phyloP scores from a whole-genome alignment of 2,329 filamentous ascomycete genomes.

The Penicillium sp. region DNA sequence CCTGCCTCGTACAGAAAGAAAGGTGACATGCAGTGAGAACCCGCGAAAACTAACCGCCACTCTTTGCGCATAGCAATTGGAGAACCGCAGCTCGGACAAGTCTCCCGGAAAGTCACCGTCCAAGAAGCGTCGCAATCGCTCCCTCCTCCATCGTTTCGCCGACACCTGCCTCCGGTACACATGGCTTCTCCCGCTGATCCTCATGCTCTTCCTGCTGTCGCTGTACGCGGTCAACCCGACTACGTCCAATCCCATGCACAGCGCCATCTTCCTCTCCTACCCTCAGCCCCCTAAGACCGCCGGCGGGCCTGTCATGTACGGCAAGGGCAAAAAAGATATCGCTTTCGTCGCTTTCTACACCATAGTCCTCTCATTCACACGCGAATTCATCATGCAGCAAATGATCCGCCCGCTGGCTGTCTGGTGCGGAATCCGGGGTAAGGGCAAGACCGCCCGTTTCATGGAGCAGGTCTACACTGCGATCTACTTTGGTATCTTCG shows the following conservation, averaged over 20 bases:
- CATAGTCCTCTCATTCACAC: conserved; percentile 85
- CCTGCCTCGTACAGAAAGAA: neutral
- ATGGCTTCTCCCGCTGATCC: conserved; percentile 68
- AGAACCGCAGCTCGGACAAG: conserved; percentile 31
- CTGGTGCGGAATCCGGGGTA: conserved; percentile 67
- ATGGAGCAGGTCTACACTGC: conserved; percentile 97
- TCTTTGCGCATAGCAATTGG: conserved; percentile 20
- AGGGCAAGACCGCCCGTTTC: conserved; percentile 82
- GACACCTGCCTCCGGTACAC: conserved; percentile 54
- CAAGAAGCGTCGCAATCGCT: conserved; percentile 49
- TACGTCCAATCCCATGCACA: conserved; percentile 74
- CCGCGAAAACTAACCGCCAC: neutral
- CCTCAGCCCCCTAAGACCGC: conserved; percentile 60
- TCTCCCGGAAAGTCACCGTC: conserved; percentile 37
- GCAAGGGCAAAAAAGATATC: conserved; percentile 83
- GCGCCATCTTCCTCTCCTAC: conserved; percentile 90
- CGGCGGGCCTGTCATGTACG: conserved; percentile 67
- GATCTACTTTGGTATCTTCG: conserved; percentile 81
- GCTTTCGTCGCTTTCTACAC: conserved; percentile 89
- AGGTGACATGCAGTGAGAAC: neutral
- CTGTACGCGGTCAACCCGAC: conserved; percentile 76
- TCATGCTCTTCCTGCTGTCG: conserved; percentile 64
- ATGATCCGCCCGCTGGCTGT: conserved; percentile 75
- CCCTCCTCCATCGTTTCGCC: conserved; percentile 47
- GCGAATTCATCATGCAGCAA: conserved; percentile 95